phyloP scores from a whole-genome alignment of 2,329 filamentous ascomycete species.

The Madurella mycetomatis region DNA sequence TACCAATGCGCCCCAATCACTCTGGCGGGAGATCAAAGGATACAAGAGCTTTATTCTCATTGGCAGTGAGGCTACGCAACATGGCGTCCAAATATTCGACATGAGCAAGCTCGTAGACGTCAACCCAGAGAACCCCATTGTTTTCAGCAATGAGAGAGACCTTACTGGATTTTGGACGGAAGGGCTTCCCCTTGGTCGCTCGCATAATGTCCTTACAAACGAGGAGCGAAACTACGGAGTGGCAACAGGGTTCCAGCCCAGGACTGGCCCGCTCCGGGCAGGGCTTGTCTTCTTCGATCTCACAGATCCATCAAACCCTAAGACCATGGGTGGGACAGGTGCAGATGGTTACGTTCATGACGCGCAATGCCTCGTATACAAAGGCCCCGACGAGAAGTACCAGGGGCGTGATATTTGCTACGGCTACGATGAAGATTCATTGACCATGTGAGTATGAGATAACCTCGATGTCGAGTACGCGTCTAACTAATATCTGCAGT shows the following conservation, averaged over 20 bases:
- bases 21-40: constrained; percentile 41
- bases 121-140: constrained; percentile 36
- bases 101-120: constrained; percentile 50
- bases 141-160: constrained; percentile 33
- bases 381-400: constrained; percentile 44
- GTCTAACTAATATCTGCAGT: constrained; percentile 15
- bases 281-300: constrained; percentile 56
- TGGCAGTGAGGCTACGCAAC: constrained; percentile 40
- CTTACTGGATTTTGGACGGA: constrained; percentile 34
- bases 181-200: constrained; percentile 35
- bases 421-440: constrained; percentile 48
- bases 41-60: constrained; percentile 40
- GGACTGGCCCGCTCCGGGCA: constrained; percentile 32
- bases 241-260: constrained; percentile 41
- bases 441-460: constrained; percentile 38
- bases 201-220: constrained; percentile 51
- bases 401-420: constrained; percentile 48
- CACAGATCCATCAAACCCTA: constrained; percentile 49
- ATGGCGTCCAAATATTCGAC: constrained; percentile 61
- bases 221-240: constrained; percentile 46
- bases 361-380: constrained; percentile 54
- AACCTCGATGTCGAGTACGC: background rate
- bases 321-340: constrained; percentile 48
- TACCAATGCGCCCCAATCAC: constrained; percentile 30
- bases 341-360: constrained; percentile 58